Percentiles rank a stretch among this genome's conserved stretches.
phyloP scores from a whole-genome alignment of 306 rosid genomes.

The Pterocarpus macrocarpus region DNA sequence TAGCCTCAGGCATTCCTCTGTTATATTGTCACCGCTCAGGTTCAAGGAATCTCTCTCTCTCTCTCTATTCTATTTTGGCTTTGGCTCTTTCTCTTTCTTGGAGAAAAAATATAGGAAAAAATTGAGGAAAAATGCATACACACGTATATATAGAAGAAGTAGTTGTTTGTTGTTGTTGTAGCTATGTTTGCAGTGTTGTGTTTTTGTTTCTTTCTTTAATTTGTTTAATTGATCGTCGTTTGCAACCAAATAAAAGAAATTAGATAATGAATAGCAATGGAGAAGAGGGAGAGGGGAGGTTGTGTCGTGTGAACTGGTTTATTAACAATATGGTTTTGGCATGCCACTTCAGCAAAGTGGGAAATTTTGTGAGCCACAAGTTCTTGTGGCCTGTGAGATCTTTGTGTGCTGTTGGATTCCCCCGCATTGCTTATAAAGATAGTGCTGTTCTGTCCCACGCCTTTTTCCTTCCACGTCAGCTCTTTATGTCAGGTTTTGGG shows the following conservation, averaged over 20 bases:
- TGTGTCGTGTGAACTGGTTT: slow-evolving; percentile 38
- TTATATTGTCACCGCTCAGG: background rate
- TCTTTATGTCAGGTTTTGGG: background rate
- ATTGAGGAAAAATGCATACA: background rate
- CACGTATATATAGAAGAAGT: background rate
- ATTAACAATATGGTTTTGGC: slow-evolving; percentile 47
- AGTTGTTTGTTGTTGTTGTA: background rate
- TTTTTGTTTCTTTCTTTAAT: background rate
- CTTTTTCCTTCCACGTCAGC: slow-evolving; percentile 68
- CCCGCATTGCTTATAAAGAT: slow-evolving; percentile 68
- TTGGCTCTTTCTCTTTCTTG: slow-evolving; percentile 24
- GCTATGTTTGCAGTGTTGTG: slow-evolving; percentile 13
- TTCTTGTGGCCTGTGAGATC: slow-evolving; percentile 82
- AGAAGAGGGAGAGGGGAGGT: background rate
- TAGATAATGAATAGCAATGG: slow-evolving; percentile 25
- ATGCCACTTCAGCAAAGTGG: slow-evolving; percentile 69
- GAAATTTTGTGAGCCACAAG: slow-evolving; percentile 79
- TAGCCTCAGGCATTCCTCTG: slow-evolving; percentile 67
- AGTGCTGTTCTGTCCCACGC: slow-evolving; percentile 57
- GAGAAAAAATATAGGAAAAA: background rate
- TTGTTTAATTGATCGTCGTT: slow-evolving; percentile 17
- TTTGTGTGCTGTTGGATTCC: slow-evolving; percentile 81
- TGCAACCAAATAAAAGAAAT: background rate
- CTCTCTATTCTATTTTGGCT: slow-evolving; percentile 4
- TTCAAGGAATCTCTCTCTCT: slow-evolving; percentile 21